Evolutionary conservation across 108 stramenopile species (phyloP).

Genomic region (Cyclotella cryptica): DNA sequence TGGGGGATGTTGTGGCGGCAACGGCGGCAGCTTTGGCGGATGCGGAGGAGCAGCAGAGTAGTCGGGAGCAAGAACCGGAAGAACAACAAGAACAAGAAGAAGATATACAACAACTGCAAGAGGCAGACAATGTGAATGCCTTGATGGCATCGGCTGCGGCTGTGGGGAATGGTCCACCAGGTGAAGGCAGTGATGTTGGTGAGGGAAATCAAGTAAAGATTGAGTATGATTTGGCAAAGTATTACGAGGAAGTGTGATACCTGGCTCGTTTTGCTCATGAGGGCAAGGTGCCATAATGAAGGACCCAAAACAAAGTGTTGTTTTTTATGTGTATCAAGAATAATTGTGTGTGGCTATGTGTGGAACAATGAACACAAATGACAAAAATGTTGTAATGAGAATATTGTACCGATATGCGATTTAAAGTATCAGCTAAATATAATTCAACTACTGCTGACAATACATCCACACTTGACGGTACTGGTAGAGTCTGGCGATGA

Average conservation of each 20-base stretch:
- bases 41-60: not conserved
- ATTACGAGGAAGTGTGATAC: slow-evolving; percentile 14
- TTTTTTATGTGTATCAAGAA: no score
- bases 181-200: not conserved
- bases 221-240: slow-evolving; percentile 13
- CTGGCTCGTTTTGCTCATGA: not conserved
- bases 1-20: no score
- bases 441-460: no score
- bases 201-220: not conserved
- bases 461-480: no score
- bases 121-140: not conserved
- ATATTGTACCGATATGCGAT: not conserved
- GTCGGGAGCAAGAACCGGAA: not conserved
- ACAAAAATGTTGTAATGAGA: not conserved
- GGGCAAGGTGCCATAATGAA: no score
- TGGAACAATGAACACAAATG: not conserved
- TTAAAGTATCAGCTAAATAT: no score
- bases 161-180: no score
- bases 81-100: no score
- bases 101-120: slow-evolving; percentile 1
- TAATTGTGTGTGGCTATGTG: not conserved
- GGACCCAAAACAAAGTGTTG: no score
- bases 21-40: no score
- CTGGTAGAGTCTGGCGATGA: no score
- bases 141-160: slow-evolving; percentile 7